Conservation (phyloP, 306 rosid species). For the barrel medic (Medicago truncatula) region DNA sequence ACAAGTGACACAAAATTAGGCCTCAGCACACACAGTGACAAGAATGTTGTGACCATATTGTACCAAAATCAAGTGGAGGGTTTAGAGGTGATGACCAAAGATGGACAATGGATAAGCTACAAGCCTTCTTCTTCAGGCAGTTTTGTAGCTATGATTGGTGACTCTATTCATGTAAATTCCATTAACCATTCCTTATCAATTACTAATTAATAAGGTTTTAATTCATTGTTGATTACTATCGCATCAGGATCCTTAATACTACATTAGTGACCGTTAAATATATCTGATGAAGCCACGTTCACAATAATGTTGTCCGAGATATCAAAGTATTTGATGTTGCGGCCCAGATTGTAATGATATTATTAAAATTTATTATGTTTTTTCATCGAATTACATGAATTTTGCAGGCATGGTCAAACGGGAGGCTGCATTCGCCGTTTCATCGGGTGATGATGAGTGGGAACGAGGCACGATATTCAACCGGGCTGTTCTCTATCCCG, state of each 20-base stretch:
- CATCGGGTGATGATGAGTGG: constrained; percentile 82
- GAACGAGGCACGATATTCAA: constrained; percentile 67
- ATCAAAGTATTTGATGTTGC: background rate
- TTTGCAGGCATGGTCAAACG: constrained; percentile 79
- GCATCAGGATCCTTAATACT: background rate
- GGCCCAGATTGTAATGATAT: background rate
- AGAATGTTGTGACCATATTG: constrained; percentile 70
- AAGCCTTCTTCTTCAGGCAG: constrained; percentile 60
- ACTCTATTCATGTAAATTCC: constrained; percentile 60
- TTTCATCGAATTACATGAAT: background rate
- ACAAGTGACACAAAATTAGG: constrained; percentile 63
- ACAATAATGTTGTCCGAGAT: background rate
- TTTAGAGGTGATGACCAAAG: constrained; percentile 67
- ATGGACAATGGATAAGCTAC: constrained; percentile 70
- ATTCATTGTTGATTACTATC: background rate
- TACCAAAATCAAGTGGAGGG: constrained; percentile 76
- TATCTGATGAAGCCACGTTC: background rate
- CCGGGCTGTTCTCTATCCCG: constrained; percentile 66
- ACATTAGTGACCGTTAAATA: background rate
- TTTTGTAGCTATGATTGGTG: constrained; percentile 69
- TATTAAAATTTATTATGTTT: background rate
- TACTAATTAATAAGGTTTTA: background rate
- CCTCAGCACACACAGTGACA: constrained; percentile 66
- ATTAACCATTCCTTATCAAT: background rate
- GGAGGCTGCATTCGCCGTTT: constrained; percentile 61